Conservation (phyloP, 306 rosid genomes). For the Prunus mongolica region DNA sequence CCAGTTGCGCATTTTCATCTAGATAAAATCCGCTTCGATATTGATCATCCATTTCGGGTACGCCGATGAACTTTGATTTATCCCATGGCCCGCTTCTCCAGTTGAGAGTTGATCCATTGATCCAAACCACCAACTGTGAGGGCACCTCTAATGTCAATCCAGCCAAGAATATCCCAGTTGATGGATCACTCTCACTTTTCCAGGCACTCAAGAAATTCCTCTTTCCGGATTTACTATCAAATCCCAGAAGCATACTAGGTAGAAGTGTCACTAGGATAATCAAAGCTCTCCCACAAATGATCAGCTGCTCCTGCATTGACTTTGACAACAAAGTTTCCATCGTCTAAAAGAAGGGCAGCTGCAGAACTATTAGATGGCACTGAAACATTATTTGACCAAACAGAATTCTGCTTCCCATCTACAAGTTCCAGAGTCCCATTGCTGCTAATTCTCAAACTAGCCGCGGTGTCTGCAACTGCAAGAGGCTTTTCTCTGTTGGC, state of each 20-base stretch:
- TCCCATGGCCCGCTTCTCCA: slow-evolving; percentile 69
- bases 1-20: slow-evolving; percentile 15
- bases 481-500: background rate
- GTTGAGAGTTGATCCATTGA: slow-evolving; percentile 18
- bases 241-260: slow-evolving; percentile 26
- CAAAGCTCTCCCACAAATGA: slow-evolving; percentile 36
- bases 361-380: slow-evolving; percentile 1
- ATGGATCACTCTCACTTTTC: slow-evolving; percentile 39
- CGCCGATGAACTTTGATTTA: slow-evolving; percentile 35
- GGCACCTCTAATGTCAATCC: slow-evolving; percentile 24
- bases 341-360: slow-evolving; percentile 30
- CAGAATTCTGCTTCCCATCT: slow-evolving; percentile 6
- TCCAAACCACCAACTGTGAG: slow-evolving; percentile 38
- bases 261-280: slow-evolving; percentile 30
- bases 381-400: slow-evolving; percentile 30
- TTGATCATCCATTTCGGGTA: slow-evolving; percentile 25
- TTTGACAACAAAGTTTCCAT: slow-evolving; percentile 25
- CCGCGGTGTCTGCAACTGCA: background rate
- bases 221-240: slow-evolving; percentile 24
- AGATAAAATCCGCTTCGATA: slow-evolving; percentile 29
- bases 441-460: slow-evolving; percentile 5
- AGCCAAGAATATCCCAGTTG: slow-evolving; percentile 25
- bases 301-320: background rate
- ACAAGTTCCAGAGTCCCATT: slow-evolving; percentile 32
- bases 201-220: slow-evolving; percentile 25